phyloP scores from a whole-genome alignment of 129 eudicot species.

The Lactuca saligna region DNA sequence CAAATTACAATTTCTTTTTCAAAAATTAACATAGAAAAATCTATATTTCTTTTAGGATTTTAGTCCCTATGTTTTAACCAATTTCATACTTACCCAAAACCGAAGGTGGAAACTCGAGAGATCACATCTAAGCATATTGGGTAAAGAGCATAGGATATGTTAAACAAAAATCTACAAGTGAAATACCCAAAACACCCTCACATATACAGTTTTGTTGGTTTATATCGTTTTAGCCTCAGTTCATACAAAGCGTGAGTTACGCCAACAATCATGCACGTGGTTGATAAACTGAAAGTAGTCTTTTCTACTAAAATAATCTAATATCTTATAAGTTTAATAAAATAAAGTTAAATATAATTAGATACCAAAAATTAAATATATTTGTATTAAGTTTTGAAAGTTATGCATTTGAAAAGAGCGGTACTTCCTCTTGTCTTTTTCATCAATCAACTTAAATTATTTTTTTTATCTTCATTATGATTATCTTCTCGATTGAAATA shows the following conservation, averaged over 20 bases:
- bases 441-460: no score
- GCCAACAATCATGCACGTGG: constrained; percentile 48
- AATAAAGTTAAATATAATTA: neutral
- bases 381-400: neutral
- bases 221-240: constrained; percentile 6
- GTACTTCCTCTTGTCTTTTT: no score
- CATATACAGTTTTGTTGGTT: constrained; percentile 45
- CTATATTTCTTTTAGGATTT: no score
- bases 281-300: neutral
- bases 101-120: neutral
- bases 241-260: constrained; percentile 43
- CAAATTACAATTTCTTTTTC: no score
- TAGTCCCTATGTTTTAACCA: neutral
- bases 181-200: constrained; percentile 21
- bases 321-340: neutral
- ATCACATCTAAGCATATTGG: neutral
- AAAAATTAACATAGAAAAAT: no score
- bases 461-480: no score
- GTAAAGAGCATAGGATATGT: neutral
- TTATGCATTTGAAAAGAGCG: no score
- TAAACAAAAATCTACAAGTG: neutral
- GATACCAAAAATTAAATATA: no score
- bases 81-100: neutral
- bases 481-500: no score
- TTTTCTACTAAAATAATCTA: neutral